Evolutionary conservation across 2,329 filamentous ascomycete genomes (phyloP), one percentile per base, ranked within the genome.

Genomic region (Fusarium sp.): DNA sequence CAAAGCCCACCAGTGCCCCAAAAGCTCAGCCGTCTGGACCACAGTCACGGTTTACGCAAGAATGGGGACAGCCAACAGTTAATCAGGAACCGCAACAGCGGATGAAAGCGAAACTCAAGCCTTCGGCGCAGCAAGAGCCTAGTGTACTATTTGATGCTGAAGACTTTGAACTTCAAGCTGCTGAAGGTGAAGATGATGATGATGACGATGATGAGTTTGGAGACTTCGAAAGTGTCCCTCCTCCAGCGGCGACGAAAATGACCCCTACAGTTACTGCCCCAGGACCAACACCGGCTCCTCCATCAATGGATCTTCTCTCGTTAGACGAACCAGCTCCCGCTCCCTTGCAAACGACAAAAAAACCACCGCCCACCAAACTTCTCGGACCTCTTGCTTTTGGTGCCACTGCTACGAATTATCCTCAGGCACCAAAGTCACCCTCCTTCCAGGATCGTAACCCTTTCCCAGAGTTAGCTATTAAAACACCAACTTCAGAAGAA

Each of bases 71-170:
- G 25, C n/a, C 38, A 44, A 45, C 62, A 31, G n/a, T 18, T 17
- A 45, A 42, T 13, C 58, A 71, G 42, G 52, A 65, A 14, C 33
- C 42, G 13, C 61, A 56, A 36, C 55, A 62, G 33, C 70, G 64
- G 18, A 62, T 76, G 35, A 78, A 74, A 29, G 63, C 75, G 11
- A 79, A 68, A 50, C 68, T 73, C 29, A 79, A 72, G 57, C 39
- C 60, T 13, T 70, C 75, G 12, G 53, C 65, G 13, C 65, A 79
- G 17, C 68, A 77, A 3, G 81, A 88, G 46, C 80, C 87, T 4
- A 87, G 89, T 71, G 86, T 93, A 7, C 82, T 93, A 5, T 93
- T 93, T 77, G 91, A 93, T 79, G 91, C 88, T 39, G 86, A 88
- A 45, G 86, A 89, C 54, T 87, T 87, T 71, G 85, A 85, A 58